phyloP scores from a whole-genome alignment of 305 asterid genomes.

The Plantago coronopus region DNA sequence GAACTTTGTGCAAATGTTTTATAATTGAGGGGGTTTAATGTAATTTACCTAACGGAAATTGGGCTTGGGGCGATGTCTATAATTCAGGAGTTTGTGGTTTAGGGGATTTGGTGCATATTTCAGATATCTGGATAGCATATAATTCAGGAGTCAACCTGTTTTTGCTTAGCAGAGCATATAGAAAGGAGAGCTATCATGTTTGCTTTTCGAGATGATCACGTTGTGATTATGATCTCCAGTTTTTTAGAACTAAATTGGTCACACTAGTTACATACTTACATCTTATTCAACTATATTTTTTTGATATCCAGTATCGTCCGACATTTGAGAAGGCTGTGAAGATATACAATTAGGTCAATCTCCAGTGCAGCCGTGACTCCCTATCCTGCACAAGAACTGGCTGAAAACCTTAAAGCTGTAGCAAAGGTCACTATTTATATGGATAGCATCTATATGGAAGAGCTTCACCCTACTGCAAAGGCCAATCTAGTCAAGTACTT shows the following conservation, averaged over 20 bases:
- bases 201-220: not conserved
- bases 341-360: constrained; percentile 44
- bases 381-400: constrained; percentile 2
- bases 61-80: too few relatives aligned
- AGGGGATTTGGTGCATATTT: too few relatives aligned
- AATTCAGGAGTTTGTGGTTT: too few relatives aligned
- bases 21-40: too few relatives aligned
- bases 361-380: constrained; percentile 9
- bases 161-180: too few relatives aligned
- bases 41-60: too few relatives aligned
- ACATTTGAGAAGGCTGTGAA: constrained; percentile 57
- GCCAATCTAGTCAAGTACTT: constrained; percentile 1
- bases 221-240: not conserved
- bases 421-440: not conserved
- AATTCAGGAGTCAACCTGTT: too few relatives aligned
- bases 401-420: not conserved
- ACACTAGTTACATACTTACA: not conserved
- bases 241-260: not conserved
- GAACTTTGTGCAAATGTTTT: too few relatives aligned
- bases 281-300: constrained; percentile 6
- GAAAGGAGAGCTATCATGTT: too few relatives aligned
- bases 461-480: constrained; percentile 4
- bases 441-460: not conserved
- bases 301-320: constrained; percentile 37
- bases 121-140: too few relatives aligned